Base-by-base conservation (phyloP, 2,329 filamentous ascomycete genomes). In the Sporothrix brunneoviolacea region DNA sequence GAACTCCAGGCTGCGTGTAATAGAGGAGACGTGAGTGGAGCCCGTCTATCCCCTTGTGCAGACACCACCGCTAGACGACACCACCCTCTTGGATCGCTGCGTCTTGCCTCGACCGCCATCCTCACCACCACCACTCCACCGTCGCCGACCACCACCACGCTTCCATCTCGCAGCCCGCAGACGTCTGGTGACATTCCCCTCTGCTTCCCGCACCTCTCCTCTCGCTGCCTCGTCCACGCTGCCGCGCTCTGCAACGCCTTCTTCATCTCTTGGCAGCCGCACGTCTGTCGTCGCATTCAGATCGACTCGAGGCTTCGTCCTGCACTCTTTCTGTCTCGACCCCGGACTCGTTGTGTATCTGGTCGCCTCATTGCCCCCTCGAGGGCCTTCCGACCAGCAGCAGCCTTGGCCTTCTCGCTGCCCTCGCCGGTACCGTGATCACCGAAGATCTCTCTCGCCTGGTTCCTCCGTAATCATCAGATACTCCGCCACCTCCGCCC, bases 21-120 rank as follows among this genome's bases (percentile, higher is more conserved):
- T 51, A 40, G 35, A 46, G 18, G 41, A 45, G 36, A 27, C 41
- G n/a, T 37, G 21, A 41, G 48, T 51, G 48, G 48, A 40, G n/a
- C 19, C 37, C 48, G 30, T 37, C 36, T 39, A 35, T 21, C 27
- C 42, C 41, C 44, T 30, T 45, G 18, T 32, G 22, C 35, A 40
- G 37, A 36, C 38, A 41, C 48, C 48, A 45, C 41, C 41, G 15
- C 35, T 40, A 38, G 18, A 39, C 40, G 30, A 30, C 32, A 45
- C 42, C 10, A 45, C 42, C 18, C 47, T 4, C 28, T 12, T 42
- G 22, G 24, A 35, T 37, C 42, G 22, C 47, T 37, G n/a, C n/a
- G n/a, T 28, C 22, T 19, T 19, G 16, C n/a, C 45, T 32, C 19
- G 22, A 33, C 45, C 27, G 28, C 24, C 27, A 9, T 48, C 28